Evolutionary conservation across 495 filamentous ascomycete species (phyloP).

Genomic region (Hypoxylon rickii): DNA sequence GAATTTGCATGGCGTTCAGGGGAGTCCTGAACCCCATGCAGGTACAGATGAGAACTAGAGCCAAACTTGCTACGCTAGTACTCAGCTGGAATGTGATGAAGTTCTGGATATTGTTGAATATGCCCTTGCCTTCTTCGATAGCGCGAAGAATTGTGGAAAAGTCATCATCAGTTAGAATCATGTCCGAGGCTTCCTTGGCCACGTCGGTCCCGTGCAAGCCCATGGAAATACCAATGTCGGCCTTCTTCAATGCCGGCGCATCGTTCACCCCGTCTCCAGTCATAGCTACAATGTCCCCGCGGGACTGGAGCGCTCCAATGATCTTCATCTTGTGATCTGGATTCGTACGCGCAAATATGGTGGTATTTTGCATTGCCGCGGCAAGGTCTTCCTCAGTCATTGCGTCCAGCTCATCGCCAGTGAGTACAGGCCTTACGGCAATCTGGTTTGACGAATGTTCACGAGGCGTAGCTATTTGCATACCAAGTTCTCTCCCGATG

Average conservation of each 20-base stretch:
- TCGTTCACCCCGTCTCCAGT: slow-evolving; percentile 98
- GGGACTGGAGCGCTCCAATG: slow-evolving; percentile 83
- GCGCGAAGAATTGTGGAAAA: slow-evolving; percentile 96
- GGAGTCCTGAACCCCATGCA: slow-evolving; percentile 91
- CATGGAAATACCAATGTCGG: slow-evolving; percentile 98
- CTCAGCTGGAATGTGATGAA: slow-evolving; percentile 98
- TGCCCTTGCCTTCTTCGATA: slow-evolving; percentile 98
- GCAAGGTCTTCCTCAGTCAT: slow-evolving; percentile 86
- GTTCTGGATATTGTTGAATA: slow-evolving; percentile 99
- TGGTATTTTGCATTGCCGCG: slow-evolving; percentile 80
- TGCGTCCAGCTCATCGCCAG: slow-evolving; percentile 85
- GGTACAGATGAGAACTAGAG: slow-evolving; percentile 88
- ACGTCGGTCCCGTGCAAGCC: slow-evolving; percentile 94
- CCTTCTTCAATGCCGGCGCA: slow-evolving; percentile 94
- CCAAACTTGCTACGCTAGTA: slow-evolving; percentile 91
- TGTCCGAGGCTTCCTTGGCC: slow-evolving; percentile 98
- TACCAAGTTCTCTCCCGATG: slow-evolving; percentile 90
- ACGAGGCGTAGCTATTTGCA: slow-evolving; percentile 64
- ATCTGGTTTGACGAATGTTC: slow-evolving; percentile 50
- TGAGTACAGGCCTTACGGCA: slow-evolving; percentile 71
- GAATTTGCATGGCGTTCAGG: slow-evolving; percentile 97
- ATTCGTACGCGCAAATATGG: slow-evolving; percentile 93
- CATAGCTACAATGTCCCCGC: slow-evolving; percentile 98
- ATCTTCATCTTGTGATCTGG: slow-evolving; percentile 99
- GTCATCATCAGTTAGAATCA: slow-evolving; percentile 98